A percentile compares a stretch with the other conserved stretches of the same genome.
Evolutionary conservation across 23 red algal species (phyloP).

Genomic region (Gracilaria vermiculophylla): DNA sequence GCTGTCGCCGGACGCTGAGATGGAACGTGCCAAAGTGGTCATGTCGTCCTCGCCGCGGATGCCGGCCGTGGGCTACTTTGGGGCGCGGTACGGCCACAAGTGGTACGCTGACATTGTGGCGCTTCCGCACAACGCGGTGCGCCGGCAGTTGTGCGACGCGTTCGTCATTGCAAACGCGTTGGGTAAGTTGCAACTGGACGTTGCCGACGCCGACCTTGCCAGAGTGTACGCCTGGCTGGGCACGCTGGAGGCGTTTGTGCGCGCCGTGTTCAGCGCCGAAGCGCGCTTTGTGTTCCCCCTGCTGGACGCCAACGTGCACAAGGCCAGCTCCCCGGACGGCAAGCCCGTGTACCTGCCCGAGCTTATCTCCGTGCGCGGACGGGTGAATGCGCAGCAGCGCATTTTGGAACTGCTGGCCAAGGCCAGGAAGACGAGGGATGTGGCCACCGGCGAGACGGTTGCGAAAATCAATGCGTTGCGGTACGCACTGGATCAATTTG

Average conservation of each 20-base stretch:
- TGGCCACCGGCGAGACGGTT: conserved; percentile 40
- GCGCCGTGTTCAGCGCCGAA: conserved; percentile 46
- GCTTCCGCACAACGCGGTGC: conserved; percentile 64
- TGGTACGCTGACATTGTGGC: conserved; percentile 66
- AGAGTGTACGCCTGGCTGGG: conserved; percentile 67
- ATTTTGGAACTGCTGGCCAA: conserved; percentile 34
- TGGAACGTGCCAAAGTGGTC: conserved; percentile 60
- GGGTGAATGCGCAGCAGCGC: conserved; percentile 37
- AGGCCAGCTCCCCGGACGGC: not conserved
- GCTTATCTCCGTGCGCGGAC: conserved; percentile 37
- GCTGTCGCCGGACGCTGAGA: conserved; percentile 31
- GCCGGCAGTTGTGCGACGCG: conserved; percentile 57
- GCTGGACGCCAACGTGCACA: conserved; percentile 33
- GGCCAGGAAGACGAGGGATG: conserved; percentile 57
- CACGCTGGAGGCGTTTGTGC: conserved; percentile 50
- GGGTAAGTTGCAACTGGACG: conserved; percentile 45
- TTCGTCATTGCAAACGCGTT: conserved; percentile 65
- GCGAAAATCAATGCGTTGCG: conserved; percentile 59
- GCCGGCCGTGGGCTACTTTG: conserved; percentile 56
- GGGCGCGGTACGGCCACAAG: conserved; percentile 43
- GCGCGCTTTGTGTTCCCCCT: conserved; percentile 58
- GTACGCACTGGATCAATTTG: conserved; percentile 66
- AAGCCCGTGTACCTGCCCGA: conserved; percentile 27
- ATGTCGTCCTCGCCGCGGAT: conserved; percentile 47
- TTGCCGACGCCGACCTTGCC: conserved; percentile 51